These are phyloP conservation scores for Letharia lupina DNA, from an alignment of 495 filamentous ascomycete species.

Conservation along the genomic window DNA sequence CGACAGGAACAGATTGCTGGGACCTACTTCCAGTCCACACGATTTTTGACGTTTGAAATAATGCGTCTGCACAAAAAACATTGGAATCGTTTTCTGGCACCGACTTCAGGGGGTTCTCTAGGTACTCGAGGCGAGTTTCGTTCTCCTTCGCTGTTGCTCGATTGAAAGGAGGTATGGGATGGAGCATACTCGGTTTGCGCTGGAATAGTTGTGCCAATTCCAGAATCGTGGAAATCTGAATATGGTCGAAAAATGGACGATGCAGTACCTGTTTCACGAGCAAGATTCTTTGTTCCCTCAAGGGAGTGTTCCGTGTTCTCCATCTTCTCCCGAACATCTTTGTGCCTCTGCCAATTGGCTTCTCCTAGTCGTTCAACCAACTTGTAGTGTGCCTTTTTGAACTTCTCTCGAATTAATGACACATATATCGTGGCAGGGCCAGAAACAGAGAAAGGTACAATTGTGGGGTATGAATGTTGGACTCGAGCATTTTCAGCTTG, in stretches of 20 bases:
- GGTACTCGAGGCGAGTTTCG: conserved; percentile 11
- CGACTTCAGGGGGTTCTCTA: conserved; percentile 8
- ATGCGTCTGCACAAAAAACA: background rate
- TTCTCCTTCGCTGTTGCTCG: conserved; percentile 11
- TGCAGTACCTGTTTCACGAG: too few species aligned
- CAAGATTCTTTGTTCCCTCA: too few species aligned
- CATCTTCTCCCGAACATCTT: background rate
- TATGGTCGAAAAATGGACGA: conserved; percentile 11
- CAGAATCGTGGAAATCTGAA: conserved; percentile 23
- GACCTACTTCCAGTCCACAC: background rate
- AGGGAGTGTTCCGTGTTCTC: background rate
- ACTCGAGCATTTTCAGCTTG: background rate
- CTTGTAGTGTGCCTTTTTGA: background rate
- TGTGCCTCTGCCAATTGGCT: conserved; percentile 23
- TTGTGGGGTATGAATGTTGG: background rate
- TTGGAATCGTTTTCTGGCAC: background rate
- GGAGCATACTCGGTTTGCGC: conserved; percentile 14
- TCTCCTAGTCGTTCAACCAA: conserved; percentile 22
- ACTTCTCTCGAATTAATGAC: conserved; percentile 20
- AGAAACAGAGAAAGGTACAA: conserved; percentile 15
- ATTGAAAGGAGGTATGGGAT: conserved; percentile 18
- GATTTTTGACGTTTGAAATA: background rate
- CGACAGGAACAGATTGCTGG: too few species aligned
- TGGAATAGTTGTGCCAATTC: conserved; percentile 11
- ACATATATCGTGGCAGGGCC: conserved; percentile 16